phyloP scores from a whole-genome alignment of 2,329 filamentous ascomycete genomes.

The Exophiala dermatitidis region DNA sequence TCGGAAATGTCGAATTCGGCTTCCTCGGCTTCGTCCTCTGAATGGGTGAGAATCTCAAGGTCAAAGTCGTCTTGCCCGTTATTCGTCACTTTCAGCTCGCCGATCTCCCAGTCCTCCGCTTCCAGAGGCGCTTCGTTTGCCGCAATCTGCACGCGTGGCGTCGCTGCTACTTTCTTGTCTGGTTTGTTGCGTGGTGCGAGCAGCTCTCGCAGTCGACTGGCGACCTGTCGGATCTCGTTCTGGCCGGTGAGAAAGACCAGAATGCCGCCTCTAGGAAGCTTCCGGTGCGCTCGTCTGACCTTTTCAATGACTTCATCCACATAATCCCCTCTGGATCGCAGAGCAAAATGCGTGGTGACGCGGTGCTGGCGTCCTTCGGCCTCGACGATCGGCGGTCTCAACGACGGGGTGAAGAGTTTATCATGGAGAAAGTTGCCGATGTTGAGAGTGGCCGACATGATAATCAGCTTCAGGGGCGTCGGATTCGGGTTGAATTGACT shows the following conservation, averaged over 20 bases:
- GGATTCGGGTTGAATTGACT: slow-evolving; percentile 61
- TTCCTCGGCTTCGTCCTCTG: slow-evolving; percentile 50
- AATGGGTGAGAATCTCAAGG: slow-evolving; percentile 55
- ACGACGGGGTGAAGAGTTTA: slow-evolving; percentile 62
- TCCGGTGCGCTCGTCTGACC: slow-evolving; percentile 76
- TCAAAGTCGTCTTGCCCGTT: slow-evolving; percentile 49
- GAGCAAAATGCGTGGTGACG: slow-evolving; percentile 82
- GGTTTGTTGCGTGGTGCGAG: slow-evolving; percentile 4
- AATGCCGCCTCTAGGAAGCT: slow-evolving; percentile 83
- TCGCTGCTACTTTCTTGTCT: slow-evolving; percentile 35
- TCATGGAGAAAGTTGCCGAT: slow-evolving; percentile 90
- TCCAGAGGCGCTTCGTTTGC: slow-evolving; percentile 73
- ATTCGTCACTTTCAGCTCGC: slow-evolving; percentile 43
- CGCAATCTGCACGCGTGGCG: slow-evolving; percentile 64
- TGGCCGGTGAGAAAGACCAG: slow-evolving; percentile 92
- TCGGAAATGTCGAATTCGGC: slow-evolving; percentile 55
- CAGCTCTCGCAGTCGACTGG: slow-evolving; percentile 59
- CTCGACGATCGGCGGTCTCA: slow-evolving; percentile 71
- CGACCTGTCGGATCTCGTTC: slow-evolving; percentile 80
- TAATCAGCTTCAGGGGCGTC: slow-evolving; percentile 81
- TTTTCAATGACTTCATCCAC: slow-evolving; percentile 85
- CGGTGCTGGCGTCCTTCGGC: slow-evolving; percentile 87
- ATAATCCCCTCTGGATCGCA: slow-evolving; percentile 77
- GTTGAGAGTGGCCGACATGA: slow-evolving; percentile 94
- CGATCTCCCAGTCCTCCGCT: slow-evolving; percentile 79